Conservation (phyloP, 192 early-diverging fungal species). For the Backusella circina region DNA sequence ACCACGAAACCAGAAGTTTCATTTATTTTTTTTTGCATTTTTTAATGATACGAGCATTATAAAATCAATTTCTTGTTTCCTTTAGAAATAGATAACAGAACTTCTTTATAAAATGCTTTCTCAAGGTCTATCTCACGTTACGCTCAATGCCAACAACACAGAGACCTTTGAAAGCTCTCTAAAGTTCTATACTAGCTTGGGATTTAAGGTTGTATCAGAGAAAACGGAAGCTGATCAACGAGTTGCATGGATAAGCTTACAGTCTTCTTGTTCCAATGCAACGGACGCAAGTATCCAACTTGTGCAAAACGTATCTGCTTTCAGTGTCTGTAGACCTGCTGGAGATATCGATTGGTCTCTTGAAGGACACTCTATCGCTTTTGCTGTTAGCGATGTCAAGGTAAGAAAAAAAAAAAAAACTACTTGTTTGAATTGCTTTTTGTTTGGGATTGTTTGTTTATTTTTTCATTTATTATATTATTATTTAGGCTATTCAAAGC, state of each 20-base stretch:
- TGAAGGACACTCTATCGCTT: constrained; percentile 1
- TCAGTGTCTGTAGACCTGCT: not conserved
- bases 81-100: not conserved
- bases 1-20: not conserved
- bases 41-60: not conserved
- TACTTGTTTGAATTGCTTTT: no score
- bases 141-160: not conserved
- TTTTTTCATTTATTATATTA: not conserved
- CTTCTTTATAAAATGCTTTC: constrained; percentile 2
- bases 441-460: not conserved
- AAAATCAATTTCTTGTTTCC: not conserved
- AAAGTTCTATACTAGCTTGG: not conserved
- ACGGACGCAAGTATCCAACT: constrained; percentile 10
- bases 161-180: not conserved
- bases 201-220: not conserved
- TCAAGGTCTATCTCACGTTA: constrained; percentile 10
- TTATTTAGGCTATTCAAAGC: constrained; percentile 33
- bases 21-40: not conserved
- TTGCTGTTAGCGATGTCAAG: constrained; percentile 2
- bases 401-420: no score
- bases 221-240: not conserved
- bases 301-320: not conserved
- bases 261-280: not conserved
- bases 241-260: constrained; percentile 1
- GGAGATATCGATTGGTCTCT: constrained; percentile 13